Base-by-base conservation (phyloP, 2,329 filamentous ascomycete species). In the Rachicladosporium sp. region DNA sequence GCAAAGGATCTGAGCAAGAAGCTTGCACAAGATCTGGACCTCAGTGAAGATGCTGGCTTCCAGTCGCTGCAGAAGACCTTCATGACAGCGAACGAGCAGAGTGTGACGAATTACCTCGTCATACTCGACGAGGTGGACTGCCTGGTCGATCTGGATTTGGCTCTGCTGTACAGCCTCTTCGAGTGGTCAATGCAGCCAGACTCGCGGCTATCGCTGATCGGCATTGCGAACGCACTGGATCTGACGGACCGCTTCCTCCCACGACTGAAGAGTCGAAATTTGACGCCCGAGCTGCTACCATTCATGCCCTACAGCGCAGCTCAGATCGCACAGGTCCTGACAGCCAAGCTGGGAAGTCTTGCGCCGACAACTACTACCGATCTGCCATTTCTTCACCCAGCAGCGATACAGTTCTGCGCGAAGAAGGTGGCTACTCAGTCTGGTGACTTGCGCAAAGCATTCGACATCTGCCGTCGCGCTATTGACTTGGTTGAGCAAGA, bases 41-140 rank as follows among this genome's bases (percentile, higher is more conserved):
- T 78, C 40, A 69, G 72, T 27, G 60, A 64, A 11, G 73, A 80
- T 44, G 76, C 83, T 36, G 80, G 82, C 29, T 73, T 80, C 40
- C 70, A 76, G 4, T 70, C 73, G 29, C 64, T 96, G 32, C 78
- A 82, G 55, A 69, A 70, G 27, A 70, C 86, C 40, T 89, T 96
- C 54, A 63, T 81, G 35, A 42, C 47, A 12, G 70, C 76, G 69
- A 59, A 74, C 71, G 46, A 71, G 68, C 46, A 61, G 62, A 65
- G 69, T 11, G 57, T 61, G 30, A 57, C 59, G 31, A 73, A 83
- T 8, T 93, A 82, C 54, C 60, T 96, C n/a, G 77, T 98, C 23
- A 82, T 86, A 1, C 68, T 98, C 42, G 91, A 98, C 54, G 91
- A 98, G 64, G 89, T 98, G 44, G 91, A 98, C 54, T 84, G 93